These are phyloP conservation scores for Zygosaccharomyces lentus DNA, from an alignment of 805 yeast species.

Conservation along the genomic window DNA sequence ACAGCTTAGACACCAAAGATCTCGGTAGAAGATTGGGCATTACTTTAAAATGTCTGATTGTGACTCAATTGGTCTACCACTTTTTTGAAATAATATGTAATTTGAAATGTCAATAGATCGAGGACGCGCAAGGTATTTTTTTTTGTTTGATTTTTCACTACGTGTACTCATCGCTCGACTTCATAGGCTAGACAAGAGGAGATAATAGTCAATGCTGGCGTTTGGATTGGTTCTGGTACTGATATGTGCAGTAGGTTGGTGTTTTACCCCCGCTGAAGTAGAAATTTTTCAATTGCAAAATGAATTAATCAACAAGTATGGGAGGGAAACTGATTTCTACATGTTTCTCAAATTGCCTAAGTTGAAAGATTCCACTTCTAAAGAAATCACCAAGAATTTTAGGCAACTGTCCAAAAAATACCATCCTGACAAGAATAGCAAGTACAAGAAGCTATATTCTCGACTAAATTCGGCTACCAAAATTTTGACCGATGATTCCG, in stretches of 20 bases:
- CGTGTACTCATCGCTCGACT: slow-evolving; percentile 2
- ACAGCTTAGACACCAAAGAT: slow-evolving; percentile 18
- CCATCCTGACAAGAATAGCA: slow-evolving; percentile 79
- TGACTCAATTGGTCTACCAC: background rate
- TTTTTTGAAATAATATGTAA: background rate
- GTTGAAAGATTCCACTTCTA: slow-evolving; percentile 40
- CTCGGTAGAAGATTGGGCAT: slow-evolving; percentile 12
- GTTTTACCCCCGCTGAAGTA: slow-evolving; percentile 62
- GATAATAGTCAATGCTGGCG: slow-evolving; percentile 1
- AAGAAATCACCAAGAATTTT: slow-evolving; percentile 61
- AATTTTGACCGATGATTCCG: slow-evolving; percentile 57
- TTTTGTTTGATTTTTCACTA: background rate
- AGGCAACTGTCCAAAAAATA: slow-evolving; percentile 63
- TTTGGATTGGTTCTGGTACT: slow-evolving; percentile 15
- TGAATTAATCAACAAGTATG: slow-evolving; percentile 58
- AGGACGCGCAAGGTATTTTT: background rate
- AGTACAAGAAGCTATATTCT: slow-evolving; percentile 55
- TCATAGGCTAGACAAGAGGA: background rate
- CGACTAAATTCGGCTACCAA: slow-evolving; percentile 72
- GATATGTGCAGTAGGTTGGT: slow-evolving; percentile 36
- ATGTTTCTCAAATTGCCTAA: slow-evolving; percentile 52
- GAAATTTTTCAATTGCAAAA: slow-evolving; percentile 76
- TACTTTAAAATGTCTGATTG: background rate
- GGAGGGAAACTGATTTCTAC: slow-evolving; percentile 60
- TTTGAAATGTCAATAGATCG: background rate